Percentiles rank a stretch among this genome's conserved stretches.
These are phyloP conservation scores for Orychophragmus violaceus DNA, from an alignment of 345 rosid genomes.

Conservation along the genomic window DNA sequence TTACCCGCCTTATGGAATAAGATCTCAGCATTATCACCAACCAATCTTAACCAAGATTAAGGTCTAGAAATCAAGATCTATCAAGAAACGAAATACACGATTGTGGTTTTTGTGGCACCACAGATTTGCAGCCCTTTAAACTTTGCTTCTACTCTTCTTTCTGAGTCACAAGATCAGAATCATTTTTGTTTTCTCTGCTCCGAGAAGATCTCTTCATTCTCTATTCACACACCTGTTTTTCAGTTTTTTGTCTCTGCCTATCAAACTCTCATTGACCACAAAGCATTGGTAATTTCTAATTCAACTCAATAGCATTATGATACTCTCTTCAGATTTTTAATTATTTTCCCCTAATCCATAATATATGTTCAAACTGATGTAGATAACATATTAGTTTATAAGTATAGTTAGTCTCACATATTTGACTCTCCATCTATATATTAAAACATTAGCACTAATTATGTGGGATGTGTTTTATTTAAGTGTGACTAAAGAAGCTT, in stretches of 20 bases:
- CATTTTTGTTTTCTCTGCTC: constrained; percentile 41
- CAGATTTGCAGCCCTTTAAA: constrained; percentile 16
- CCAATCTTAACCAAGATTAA: neutral
- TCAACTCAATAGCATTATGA: too few relatives aligned
- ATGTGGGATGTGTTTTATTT: too few relatives aligned
- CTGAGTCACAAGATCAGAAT: neutral
- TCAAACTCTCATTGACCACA: constrained; percentile 31
- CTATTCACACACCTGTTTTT: constrained; percentile 33
- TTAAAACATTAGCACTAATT: too few relatives aligned
- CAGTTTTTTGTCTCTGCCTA: constrained; percentile 28
- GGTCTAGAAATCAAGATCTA: neutral
- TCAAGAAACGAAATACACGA: neutral
- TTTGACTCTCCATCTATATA: too few relatives aligned
- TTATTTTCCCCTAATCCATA: too few relatives aligned
- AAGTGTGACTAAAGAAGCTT: too few relatives aligned
- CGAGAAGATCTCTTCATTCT: constrained; percentile 26
- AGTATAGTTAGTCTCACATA: too few relatives aligned
- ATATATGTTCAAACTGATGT: too few relatives aligned
- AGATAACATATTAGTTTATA: too few relatives aligned
- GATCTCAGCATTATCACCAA: constrained; percentile 21
- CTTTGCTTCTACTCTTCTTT: constrained; percentile 21
- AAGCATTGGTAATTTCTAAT: constrained; percentile 30
- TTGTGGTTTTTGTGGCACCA: constrained; percentile 34
- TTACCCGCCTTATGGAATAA: constrained; percentile 33
- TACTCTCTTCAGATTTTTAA: neutral